Conservation (phyloP, 2,329 filamentous ascomycete species). For the Pseudofabraea citricarpa region DNA sequence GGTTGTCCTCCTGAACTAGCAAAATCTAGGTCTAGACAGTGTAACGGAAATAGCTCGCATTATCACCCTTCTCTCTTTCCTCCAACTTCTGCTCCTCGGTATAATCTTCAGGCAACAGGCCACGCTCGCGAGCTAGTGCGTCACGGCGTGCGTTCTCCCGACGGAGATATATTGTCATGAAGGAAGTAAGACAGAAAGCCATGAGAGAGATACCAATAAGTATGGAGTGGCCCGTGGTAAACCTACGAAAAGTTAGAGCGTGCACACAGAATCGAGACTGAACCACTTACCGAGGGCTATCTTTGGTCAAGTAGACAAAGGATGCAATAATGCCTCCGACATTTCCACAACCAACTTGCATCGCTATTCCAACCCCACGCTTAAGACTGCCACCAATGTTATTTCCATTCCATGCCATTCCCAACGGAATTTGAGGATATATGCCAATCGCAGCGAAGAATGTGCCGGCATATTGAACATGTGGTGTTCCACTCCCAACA, state of each 20-base stretch:
- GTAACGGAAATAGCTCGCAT: constrained; percentile 51
- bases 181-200: constrained; percentile 42
- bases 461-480: constrained; percentile 52
- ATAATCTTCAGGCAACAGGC: constrained; percentile 44
- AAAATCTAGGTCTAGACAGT: no score
- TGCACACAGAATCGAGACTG: not conserved
- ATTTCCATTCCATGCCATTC: constrained; percentile 39
- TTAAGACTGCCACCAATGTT: constrained; percentile 37
- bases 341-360: constrained; percentile 40
- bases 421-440: constrained; percentile 40
- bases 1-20: no score
- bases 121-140: constrained; percentile 24
- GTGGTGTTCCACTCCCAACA: constrained; percentile 25
- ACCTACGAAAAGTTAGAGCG: constrained; percentile 21
- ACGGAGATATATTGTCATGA: constrained; percentile 54
- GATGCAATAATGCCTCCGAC: constrained; percentile 40
- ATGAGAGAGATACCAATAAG: constrained; percentile 39
- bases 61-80: constrained; percentile 52
- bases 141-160: constrained; percentile 53
- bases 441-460: constrained; percentile 57
- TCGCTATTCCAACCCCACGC: constrained; percentile 38
- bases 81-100: constrained; percentile 46
- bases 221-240: constrained; percentile 39
- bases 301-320: constrained; percentile 41
- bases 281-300: constrained; percentile 23